Conservation (phyloP, 495 filamentous ascomycete species). For the Lentithecium fluviatile region DNA sequence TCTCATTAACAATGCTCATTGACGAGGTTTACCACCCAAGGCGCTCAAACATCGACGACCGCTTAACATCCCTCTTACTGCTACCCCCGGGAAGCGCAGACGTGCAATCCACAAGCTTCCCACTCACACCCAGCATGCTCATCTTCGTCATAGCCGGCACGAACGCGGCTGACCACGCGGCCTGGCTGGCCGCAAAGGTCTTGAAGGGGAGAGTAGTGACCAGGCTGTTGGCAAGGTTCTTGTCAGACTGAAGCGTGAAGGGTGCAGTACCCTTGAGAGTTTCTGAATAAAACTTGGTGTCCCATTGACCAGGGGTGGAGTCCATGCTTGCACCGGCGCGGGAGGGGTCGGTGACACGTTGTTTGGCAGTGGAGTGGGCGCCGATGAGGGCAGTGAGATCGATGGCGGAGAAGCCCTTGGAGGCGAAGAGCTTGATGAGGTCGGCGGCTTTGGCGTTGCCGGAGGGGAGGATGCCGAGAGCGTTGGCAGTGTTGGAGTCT, state of each 20-base stretch:
- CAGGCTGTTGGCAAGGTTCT: constrained; percentile 23
- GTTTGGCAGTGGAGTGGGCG: constrained; percentile 31
- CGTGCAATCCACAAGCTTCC: constrained; percentile 31
- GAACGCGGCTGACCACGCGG: constrained; percentile 32
- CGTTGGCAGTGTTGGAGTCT: constrained; percentile 26
- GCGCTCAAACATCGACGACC: constrained; percentile 19
- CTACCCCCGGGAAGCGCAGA: constrained; percentile 28
- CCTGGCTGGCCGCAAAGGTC: constrained; percentile 28
- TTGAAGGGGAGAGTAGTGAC: constrained; percentile 5
- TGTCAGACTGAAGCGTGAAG: constrained; percentile 33
- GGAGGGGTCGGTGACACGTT: constrained; percentile 23
- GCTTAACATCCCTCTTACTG: constrained; percentile 26
- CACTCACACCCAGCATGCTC: constrained; percentile 30
- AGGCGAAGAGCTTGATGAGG: constrained; percentile 30
- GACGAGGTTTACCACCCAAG: background rate
- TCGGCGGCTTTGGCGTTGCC: background rate
- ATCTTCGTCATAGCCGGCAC: constrained; percentile 34
- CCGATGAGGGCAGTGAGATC: constrained; percentile 37
- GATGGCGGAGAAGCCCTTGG: constrained; percentile 33
- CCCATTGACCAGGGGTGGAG: constrained; percentile 35
- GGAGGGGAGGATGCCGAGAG: constrained; percentile 28
- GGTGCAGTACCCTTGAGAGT: constrained; percentile 22
- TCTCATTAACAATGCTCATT: too few species aligned
- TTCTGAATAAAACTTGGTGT: constrained; percentile 31
- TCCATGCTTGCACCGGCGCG: constrained; percentile 28